Base-by-base conservation (phyloP, 495 filamentous ascomycete species). In the Echria macrotheca region DNA sequence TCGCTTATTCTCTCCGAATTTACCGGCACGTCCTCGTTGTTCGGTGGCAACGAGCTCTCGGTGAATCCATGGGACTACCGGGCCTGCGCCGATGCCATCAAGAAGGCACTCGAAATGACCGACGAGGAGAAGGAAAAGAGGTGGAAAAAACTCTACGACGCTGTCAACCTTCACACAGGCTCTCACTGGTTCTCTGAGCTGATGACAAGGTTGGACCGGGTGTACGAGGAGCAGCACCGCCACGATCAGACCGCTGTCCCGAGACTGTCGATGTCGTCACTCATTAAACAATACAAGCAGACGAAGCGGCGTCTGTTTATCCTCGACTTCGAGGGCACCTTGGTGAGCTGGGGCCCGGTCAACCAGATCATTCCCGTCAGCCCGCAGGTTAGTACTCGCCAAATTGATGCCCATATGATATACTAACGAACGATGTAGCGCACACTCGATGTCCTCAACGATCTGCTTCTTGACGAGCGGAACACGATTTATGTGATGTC, bases 401-500 rank as follows among this genome's bases (percentile, higher is more conserved):
- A n/a, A n/a, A n/a, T n/a, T n/a, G n/a, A n/a, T n/a, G n/a, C n/a
- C n/a, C n/a, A n/a, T n/a, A n/a, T n/a, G n/a, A n/a, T n/a, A 24
- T 21, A 5, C 17, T 41, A 21, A 21, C 24, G 19, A 41, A 24
- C 5, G 38, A 21, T 24, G 3, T 26, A 22, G 66, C 83, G 87
- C 21, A 87, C 88, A 8, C 75, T 94, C 48, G 85, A 87, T 39
- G 80, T 84, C 1, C 64, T 96, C 25, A 87, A 83, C 33, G 88
- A 94, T 42, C 64, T 96, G 22, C 75, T 90, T 19, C 70, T 82
- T 7, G 89, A 95, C 57, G 75, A 82, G 0, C 75, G 71, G 19
- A 96, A 96, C 58, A 78, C 83, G n/a, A 83, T 96, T 25, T 96
- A 95, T 56, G 82, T 96, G 49, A 96, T 94, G 89, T 91, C 86